Conservation (phyloP, 139 green algal genomes). For the Spirogloea muscicola region DNA sequence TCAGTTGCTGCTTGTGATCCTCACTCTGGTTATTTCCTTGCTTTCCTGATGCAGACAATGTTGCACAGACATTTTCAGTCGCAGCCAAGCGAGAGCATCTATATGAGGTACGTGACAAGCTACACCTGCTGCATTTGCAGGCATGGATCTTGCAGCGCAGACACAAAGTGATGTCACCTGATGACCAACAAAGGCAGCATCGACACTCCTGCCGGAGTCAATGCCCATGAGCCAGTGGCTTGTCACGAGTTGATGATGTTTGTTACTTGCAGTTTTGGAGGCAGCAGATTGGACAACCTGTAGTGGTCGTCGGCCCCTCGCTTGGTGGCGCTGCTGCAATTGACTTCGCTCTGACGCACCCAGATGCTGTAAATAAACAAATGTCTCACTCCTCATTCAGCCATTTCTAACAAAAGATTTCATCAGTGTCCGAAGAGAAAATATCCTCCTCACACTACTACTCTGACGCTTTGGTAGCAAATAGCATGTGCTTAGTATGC, state of each 20-base stretch:
- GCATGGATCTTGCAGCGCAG: too few species aligned
- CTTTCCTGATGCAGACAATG: conserved; percentile 16
- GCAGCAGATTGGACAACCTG: conserved; percentile 15
- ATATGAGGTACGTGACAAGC: conserved; percentile 38
- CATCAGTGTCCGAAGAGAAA: background rate
- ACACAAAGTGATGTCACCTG: too few species aligned
- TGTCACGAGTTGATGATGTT: too few species aligned
- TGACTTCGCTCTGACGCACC: conserved; percentile 79
- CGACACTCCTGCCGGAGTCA: too few species aligned
- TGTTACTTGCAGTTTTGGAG: conserved; percentile 36
- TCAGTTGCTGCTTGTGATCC: too few species aligned
- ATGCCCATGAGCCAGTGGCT: too few species aligned
- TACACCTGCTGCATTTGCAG: too few species aligned
- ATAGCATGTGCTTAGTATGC: background rate
- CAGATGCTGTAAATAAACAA: conserved; percentile 54
- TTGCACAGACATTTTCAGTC: conserved; percentile 23
- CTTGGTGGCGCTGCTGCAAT: conserved; percentile 85
- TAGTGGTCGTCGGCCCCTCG: conserved; percentile 61
- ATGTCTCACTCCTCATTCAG: background rate
- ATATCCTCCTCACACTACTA: background rate
- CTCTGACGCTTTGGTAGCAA: background rate
- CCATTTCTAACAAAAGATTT: background rate
- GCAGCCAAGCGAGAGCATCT: conserved; percentile 54
- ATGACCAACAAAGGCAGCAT: too few species aligned
- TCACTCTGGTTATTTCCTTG: too few species aligned